phyloP scores from a whole-genome alignment of 306 rosid species.

The Hylodesmum podocarpum region DNA sequence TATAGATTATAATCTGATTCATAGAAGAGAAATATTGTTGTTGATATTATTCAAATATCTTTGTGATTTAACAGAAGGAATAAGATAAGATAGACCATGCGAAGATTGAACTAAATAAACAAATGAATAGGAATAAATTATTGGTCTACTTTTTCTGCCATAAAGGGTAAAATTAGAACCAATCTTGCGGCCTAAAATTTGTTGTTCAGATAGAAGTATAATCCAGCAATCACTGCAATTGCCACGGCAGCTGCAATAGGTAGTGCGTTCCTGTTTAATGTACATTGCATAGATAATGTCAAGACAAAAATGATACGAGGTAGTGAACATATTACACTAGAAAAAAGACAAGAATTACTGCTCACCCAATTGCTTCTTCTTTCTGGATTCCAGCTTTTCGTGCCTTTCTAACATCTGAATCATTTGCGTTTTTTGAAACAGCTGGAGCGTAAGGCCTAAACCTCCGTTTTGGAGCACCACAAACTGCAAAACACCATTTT shows the following conservation, averaged over 20 bases:
- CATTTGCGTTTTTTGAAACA: constrained; percentile 58
- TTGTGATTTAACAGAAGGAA: neutral
- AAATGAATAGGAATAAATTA: neutral
- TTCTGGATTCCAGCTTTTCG: constrained; percentile 64
- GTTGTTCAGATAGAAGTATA: constrained; percentile 74
- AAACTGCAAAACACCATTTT: constrained; percentile 53
- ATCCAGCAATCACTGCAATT: constrained; percentile 68
- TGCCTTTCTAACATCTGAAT: constrained; percentile 56
- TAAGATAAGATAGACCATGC: neutral
- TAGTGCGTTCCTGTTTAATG: constrained; percentile 62
- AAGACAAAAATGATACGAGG: neutral
- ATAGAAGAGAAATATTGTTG: neutral
- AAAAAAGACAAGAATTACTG: neutral
- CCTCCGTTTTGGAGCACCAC: constrained; percentile 95
- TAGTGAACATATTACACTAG: neutral
- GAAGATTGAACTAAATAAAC: constrained; percentile 12
- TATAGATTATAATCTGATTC: neutral
- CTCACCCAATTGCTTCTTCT: constrained; percentile 80
- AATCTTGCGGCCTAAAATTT: constrained; percentile 27
- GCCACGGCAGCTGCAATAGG: constrained; percentile 78
- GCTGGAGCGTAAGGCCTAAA: constrained; percentile 69
- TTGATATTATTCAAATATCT: neutral
- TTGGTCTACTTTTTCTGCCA: neutral
- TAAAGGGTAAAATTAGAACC: neutral
- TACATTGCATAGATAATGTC: neutral